Base-by-base conservation (phyloP, 2,329 filamentous ascomycete genomes). In the Macrophomina pseudophaseolina region DNA sequence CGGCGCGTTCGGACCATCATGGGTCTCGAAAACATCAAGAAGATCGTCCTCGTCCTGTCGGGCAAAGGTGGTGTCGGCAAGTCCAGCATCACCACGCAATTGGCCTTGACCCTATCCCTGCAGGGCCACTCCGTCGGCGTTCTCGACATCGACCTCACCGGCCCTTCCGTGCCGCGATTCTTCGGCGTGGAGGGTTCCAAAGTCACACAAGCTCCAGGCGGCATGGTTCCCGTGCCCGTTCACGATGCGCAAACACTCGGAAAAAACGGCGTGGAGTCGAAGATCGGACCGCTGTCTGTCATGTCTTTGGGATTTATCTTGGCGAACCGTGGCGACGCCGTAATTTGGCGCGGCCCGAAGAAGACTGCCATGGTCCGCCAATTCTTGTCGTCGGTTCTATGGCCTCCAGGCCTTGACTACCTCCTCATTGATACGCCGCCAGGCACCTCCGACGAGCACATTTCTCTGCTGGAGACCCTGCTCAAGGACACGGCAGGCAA, bases 341-440 rank as follows among this genome's bases (percentile, higher is more conserved):
- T 99, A 0, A 95, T 99, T 46, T 99, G 95, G 95, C 88, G 95
- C 64, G 95, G 95, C 0, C 95, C 95, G 2, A 99, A 99, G 81
- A 99, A 99, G 82, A 99, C 95, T 4, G 95, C 95, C 60, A 99
- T 99, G 95, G 93, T 99, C 67, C 89, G 94, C 48, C 95, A 99
- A 78, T 99, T 99, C 76, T 84, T 99, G 33, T 91, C 91, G 1
- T 94, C 97, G 74, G 94, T 97, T 4, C 85, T 92, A 35, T 98
- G 95, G 95, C 86, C 84, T 0, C 86, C 88, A 64, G 86, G 90
- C 30, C 87, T 92, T n/a, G 94, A 98, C 77, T 98, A 92, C 75
- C 85, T 99, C 0, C 86, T 99, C 67, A 92, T 99, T 74, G 95
- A 99, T 79, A 99, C 95, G 3, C 95, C 95, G 12, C 95, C 95